phyloP scores from a whole-genome alignment of 2,329 filamentous ascomycete genomes.

The Parascedosporium putredinis region DNA sequence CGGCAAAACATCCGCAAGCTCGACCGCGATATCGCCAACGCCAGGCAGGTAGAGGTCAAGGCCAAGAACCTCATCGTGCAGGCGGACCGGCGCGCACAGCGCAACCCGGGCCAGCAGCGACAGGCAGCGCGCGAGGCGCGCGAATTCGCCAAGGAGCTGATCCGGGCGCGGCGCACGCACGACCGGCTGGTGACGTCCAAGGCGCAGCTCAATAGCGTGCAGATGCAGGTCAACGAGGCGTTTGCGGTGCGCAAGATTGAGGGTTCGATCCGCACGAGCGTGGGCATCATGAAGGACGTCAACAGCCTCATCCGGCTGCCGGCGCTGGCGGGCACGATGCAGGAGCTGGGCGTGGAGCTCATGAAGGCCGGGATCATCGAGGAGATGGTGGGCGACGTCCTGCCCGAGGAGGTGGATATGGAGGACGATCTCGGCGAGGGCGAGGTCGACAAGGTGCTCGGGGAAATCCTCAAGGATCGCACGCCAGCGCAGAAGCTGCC shows the following conservation, averaged over 20 bases:
- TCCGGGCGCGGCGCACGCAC: constrained; percentile 68
- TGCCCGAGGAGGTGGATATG: constrained; percentile 67
- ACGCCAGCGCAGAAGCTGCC: constrained; percentile 40
- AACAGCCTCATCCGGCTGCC: constrained; percentile 77
- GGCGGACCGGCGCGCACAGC: constrained; percentile 70
- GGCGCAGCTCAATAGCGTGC: constrained; percentile 82
- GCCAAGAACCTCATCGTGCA: constrained; percentile 76
- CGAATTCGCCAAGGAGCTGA: constrained; percentile 77
- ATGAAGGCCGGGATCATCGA: constrained; percentile 95
- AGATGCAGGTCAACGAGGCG: constrained; percentile 96
- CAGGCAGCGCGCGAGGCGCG: constrained; percentile 78
- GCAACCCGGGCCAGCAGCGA: constrained; percentile 65
- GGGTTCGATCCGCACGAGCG: constrained; percentile 74
- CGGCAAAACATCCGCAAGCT: constrained; percentile 85
- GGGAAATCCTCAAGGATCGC: constrained; percentile 79
- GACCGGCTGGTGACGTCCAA: constrained; percentile 72
- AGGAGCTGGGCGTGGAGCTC: constrained; percentile 73
- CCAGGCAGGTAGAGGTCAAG: constrained; percentile 72
- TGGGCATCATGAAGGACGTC: constrained; percentile 94
- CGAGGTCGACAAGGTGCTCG: constrained; percentile 87
- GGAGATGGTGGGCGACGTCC: constrained; percentile 84
- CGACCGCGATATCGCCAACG: constrained; percentile 77
- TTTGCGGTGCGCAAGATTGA: constrained; percentile 95
- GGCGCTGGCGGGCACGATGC: constrained; percentile 72
- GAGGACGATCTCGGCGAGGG: constrained; percentile 64